A percentile compares a stretch with the other conserved stretches of the same genome.
Conservation (phyloP, 2,329 filamentous ascomycete species). For the Aspergillus jensenii region DNA sequence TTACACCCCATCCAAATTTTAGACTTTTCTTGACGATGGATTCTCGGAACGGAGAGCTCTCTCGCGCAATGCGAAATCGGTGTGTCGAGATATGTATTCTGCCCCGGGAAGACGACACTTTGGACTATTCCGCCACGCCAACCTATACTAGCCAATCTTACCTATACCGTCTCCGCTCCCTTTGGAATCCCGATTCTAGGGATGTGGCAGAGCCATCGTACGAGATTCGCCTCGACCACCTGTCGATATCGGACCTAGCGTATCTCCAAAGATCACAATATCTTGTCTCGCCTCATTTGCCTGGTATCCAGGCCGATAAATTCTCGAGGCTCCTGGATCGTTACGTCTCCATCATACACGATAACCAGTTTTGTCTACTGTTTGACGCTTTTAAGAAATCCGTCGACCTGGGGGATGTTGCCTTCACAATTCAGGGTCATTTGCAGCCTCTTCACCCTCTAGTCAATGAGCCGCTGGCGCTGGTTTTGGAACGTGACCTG, state of each 20-base stretch:
- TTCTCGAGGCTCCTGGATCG: slow-evolving; percentile 27
- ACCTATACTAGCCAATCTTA: slow-evolving; percentile 40
- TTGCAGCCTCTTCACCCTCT: slow-evolving; percentile 40
- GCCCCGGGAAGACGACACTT: slow-evolving; percentile 32
- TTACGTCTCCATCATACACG: slow-evolving; percentile 33
- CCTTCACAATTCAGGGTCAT: slow-evolving; percentile 25
- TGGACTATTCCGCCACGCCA: slow-evolving; percentile 22
- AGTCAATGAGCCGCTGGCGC: slow-evolving; percentile 39
- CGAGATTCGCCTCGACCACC: slow-evolving; percentile 38
- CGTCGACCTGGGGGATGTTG: slow-evolving; percentile 25
- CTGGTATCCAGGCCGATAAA: slow-evolving; percentile 9
- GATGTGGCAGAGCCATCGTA: slow-evolving; percentile 20
- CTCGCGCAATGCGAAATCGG: slow-evolving; percentile 93
- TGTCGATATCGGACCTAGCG: slow-evolving; percentile 34
- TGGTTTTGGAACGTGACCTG: slow-evolving; percentile 24
- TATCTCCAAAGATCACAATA: slow-evolving; percentile 32
- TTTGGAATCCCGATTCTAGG: slow-evolving; percentile 27
- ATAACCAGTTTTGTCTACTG: slow-evolving; percentile 31
- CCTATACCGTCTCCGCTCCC: slow-evolving; percentile 39
- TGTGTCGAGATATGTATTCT: slow-evolving; percentile 84
- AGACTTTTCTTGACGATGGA: slow-evolving; percentile 93
- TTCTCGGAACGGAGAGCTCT: slow-evolving; percentile 86
- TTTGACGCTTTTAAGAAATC: slow-evolving; percentile 21
- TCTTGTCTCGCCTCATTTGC: slow-evolving; percentile 20
- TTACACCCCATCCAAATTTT: slow-evolving; percentile 82